Evolutionary conservation across 73 alveolate species (phyloP).

Genomic region (Paramecium pentaurelia): DNA sequence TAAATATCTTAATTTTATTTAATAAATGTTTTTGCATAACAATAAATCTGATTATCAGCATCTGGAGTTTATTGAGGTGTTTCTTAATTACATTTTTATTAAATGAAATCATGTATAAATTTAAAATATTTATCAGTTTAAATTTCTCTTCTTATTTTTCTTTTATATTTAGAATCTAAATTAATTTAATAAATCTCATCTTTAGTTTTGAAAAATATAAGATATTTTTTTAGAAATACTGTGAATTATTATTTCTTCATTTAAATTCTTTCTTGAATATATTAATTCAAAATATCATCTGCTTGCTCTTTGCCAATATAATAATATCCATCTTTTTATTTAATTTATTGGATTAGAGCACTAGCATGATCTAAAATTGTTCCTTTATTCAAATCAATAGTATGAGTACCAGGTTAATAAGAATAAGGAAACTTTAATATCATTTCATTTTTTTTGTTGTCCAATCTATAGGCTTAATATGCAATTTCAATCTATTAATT

Average conservation of each 20-base stretch:
- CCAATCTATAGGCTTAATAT: neutral
- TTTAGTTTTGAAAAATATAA: neutral
- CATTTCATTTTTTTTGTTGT: neutral
- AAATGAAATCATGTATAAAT: neutral
- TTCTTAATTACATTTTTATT: neutral
- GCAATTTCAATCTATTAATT: neutral
- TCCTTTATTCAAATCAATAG: neutral
- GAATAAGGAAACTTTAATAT: neutral
- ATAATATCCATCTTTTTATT: neutral
- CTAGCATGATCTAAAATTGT: neutral
- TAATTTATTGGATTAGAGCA: neutral
- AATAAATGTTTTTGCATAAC: neutral
- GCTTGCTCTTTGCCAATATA: neutral
- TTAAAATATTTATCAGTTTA: neutral
- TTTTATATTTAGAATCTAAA: neutral
- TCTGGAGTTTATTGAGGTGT: neutral
- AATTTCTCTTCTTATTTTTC: neutral
- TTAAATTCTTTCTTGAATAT: neutral
- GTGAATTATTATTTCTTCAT: neutral
- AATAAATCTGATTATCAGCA: neutral
- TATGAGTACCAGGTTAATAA: neutral
- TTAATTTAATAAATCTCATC: neutral
- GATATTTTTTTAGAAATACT: neutral
- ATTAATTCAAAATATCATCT: neutral
- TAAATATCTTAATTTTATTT: neutral